Conservation (phyloP, 2,329 filamentous ascomycete genomes). For the Fusarium sp. region DNA sequence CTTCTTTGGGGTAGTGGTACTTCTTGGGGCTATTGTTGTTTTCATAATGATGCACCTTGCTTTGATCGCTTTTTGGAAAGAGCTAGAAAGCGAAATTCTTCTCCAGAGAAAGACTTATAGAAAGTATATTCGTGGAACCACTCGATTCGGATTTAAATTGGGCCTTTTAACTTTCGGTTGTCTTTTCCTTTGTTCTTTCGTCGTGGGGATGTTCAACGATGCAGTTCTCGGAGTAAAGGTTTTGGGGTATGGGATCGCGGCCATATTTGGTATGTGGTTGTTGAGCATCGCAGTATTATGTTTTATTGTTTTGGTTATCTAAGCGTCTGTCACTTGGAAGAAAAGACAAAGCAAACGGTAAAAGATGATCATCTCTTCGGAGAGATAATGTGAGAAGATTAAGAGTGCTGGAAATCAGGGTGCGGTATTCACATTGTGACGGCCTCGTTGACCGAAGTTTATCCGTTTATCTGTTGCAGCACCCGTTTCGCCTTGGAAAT, state of each 20-base stretch:
- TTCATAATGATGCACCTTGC: neutral
- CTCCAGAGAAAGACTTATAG: rapidly evolving
- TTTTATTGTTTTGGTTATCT: too few relatives aligned
- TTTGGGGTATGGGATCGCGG: rapidly evolving
- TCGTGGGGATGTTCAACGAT: neutral
- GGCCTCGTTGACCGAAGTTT: neutral
- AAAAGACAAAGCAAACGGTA: too few relatives aligned
- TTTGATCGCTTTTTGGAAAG: rapidly evolving
- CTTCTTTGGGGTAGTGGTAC: neutral
- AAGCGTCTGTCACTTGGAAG: too few relatives aligned
- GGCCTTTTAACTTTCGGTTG: rapidly evolving
- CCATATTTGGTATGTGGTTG: neutral
- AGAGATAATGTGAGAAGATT: too few relatives aligned
- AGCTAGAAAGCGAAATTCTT: rapidly evolving
- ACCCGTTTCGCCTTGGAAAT: neutral
- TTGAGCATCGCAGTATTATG: too few relatives aligned
- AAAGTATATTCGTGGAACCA: rapidly evolving
- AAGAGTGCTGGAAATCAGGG: too few relatives aligned
- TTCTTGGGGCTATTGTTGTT: neutral
- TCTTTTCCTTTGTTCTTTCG: neutral
- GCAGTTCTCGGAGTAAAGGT: rapidly evolving
- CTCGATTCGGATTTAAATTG: rapidly evolving
- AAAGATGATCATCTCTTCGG: too few relatives aligned
- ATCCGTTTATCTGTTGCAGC: neutral
- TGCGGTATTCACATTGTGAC: too few relatives aligned